These are phyloP conservation scores for Nevesoporus exiguus DNA, from an alignment of 768 basidiomycete genomes.

Conservation along the genomic window DNA sequence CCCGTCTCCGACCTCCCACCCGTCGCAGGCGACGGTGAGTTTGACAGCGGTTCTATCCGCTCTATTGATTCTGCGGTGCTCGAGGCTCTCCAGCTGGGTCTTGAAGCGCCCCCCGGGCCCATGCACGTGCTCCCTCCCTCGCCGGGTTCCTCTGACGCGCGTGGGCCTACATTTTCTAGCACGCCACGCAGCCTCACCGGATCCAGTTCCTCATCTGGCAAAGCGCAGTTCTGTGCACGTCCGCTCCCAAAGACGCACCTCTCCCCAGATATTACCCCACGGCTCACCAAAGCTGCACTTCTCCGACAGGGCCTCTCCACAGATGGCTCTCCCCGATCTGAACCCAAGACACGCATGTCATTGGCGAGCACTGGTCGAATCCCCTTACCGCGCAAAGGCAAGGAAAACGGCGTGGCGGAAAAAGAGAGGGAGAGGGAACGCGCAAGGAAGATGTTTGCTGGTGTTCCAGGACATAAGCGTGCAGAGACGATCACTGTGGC, in stretches of 20 bases:
- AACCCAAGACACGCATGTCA: constrained; percentile 29
- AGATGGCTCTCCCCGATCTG: constrained; percentile 30
- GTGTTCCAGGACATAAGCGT: constrained; percentile 83
- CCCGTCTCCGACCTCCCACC: constrained; percentile 61
- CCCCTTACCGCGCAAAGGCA: constrained; percentile 28
- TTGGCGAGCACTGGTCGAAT: constrained; percentile 33
- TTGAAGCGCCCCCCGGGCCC: constrained; percentile 41
- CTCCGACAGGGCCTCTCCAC: constrained; percentile 60
- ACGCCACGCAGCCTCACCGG: constrained; percentile 30
- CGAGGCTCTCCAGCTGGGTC: constrained; percentile 38
- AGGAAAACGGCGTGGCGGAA: constrained; percentile 40
- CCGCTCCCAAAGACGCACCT: constrained; percentile 57
- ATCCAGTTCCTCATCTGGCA: constrained; percentile 41
- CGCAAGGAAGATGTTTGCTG: constrained; percentile 61
- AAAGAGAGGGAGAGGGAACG: constrained; percentile 58
- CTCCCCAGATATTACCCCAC: constrained; percentile 70
- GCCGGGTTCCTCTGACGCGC: constrained; percentile 22
- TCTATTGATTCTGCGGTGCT: constrained; percentile 49
- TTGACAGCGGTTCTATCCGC: constrained; percentile 35
- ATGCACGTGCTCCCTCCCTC: constrained; percentile 41
- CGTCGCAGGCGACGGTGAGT: constrained; percentile 33
- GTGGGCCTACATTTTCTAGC: constrained; percentile 18
- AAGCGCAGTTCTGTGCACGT: constrained; percentile 61
- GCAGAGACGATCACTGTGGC: constrained; percentile 64
- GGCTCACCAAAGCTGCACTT: constrained; percentile 70